Base-by-base conservation (phyloP, 208 protist species). In the Leptomonas seymouri region DNA sequence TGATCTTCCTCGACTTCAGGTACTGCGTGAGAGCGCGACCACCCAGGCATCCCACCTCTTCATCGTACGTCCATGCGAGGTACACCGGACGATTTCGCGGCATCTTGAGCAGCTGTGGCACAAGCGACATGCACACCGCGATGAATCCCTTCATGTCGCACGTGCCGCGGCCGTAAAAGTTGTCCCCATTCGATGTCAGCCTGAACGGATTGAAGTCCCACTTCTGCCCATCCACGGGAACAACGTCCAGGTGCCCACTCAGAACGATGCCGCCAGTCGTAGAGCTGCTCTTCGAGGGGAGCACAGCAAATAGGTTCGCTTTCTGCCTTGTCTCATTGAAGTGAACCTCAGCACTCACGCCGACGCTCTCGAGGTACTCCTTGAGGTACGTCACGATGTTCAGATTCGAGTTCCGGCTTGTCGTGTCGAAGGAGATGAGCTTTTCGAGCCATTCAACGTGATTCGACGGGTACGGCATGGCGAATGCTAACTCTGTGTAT, bases 111-210 rank as follows among this genome's bases (percentile, higher is more conserved):
- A 84, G 53, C 57, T 87, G 50, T 0, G 74, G 80, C 16, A 78
- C 78, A 18, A 85, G 73, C 0, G 73, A 82, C 78, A 89, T 86
- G 53, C 76, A 78, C 18, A 85, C 84, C 1, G 78, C 78, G 42
- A 86, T 78, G 53, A 87, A 86, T 15, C 76, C 78, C 67, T 86
- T 93, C 78, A 84, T 84, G 53, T 90, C 81, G 53, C 77, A 84
- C 27, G 83, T 85, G 51, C 84, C 78, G 27, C 84, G 67, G n/a
- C 79, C 77, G 62, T 81, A 89, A 16, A 83, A 71, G 21, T 55
- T 54, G 16, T 72, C 77, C 2, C 64, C 75, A n/a, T 75, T 75
- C 21, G 71, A 66, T 8, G 72, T 74, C 8, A 81, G 46, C 44
- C 68, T 68, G 27, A 85, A 84, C 14, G 82, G 75, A 44, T 86